Conservation (phyloP, 2,329 filamentous ascomycete genomes). For the Fusarium praegraminearum region DNA sequence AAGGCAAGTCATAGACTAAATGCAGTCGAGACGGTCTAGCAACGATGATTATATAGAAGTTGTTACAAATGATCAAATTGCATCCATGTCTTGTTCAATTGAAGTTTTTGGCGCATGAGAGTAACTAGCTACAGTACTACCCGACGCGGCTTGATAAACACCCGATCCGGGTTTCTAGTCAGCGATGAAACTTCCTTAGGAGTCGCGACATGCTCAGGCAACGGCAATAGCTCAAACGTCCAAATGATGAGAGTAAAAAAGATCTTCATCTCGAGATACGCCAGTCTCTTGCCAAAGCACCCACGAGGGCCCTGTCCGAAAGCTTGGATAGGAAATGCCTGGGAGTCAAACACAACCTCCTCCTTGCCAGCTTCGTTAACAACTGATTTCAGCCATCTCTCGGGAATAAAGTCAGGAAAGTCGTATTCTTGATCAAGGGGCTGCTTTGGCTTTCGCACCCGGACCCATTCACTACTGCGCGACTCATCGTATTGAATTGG, state of each 20-base stretch:
- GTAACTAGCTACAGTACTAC: not conserved
- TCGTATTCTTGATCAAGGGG: not conserved
- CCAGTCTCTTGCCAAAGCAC: conserved; percentile 53
- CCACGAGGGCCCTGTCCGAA: conserved; percentile 54
- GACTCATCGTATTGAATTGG: conserved; percentile 12
- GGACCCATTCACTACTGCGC: conserved; percentile 20
- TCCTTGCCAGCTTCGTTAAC: not conserved
- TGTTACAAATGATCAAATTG: not conserved
- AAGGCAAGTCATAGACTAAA: not conserved
- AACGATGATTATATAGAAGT: not conserved
- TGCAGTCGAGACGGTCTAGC: not conserved
- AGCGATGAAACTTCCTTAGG: conserved; percentile 2
- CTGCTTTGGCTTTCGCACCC: not conserved
- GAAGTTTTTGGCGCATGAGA: too few species aligned
- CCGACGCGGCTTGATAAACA: conserved; percentile 1
- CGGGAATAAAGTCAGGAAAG: conserved; percentile 17
- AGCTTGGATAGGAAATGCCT: conserved; percentile 49
- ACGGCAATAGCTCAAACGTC: conserved; percentile 41
- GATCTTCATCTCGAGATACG: conserved; percentile 48
- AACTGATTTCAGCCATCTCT: conserved; percentile 25
- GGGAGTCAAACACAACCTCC: conserved; percentile 44
- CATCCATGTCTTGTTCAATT: accelerated
- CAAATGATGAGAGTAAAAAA: conserved; percentile 47
- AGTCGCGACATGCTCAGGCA: not conserved
- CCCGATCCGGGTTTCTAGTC: conserved; percentile 6